Percentiles rank a stretch among this genome's conserved stretches.
These are phyloP conservation scores for Senna siamea DNA, from an alignment of 306 rosid species.

Conservation along the genomic window DNA sequence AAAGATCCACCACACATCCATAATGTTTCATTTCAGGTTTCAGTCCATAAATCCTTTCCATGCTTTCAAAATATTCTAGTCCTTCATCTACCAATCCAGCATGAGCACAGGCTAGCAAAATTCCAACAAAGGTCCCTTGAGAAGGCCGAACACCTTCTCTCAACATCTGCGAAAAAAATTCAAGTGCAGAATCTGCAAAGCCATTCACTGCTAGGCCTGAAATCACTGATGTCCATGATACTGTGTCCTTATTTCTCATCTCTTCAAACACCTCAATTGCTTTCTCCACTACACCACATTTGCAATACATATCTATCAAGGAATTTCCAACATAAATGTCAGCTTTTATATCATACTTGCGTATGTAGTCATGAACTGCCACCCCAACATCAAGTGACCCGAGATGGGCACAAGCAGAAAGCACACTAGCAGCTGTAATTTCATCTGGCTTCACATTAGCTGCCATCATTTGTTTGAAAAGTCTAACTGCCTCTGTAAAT, in stretches of 20 bases:
- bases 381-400: conserved; percentile 85
- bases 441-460: conserved; percentile 77
- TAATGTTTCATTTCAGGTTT: conserved; percentile 85
- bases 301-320: conserved; percentile 86
- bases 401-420: conserved; percentile 90
- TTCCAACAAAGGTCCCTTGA: conserved; percentile 74
- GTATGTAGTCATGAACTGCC: conserved; percentile 62
- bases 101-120: conserved; percentile 81
- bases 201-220: conserved; percentile 90
- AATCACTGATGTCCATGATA: conserved; percentile 76
- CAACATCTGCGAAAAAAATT: conserved; percentile 67
- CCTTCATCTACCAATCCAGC: conserved; percentile 83
- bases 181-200: conserved; percentile 64
- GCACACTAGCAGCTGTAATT: conserved; percentile 69
- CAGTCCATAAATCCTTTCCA: conserved; percentile 69
- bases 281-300: conserved; percentile 82
- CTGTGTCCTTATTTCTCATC: conserved; percentile 67
- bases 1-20: conserved; percentile 78
- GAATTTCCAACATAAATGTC: conserved; percentile 80
- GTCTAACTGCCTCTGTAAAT: conserved; percentile 62
- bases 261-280: conserved; percentile 69
- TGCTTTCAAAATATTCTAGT: conserved; percentile 68
- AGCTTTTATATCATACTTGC: conserved; percentile 55
- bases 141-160: conserved; percentile 62
- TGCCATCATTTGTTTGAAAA: conserved; percentile 83